Evolutionary conservation across 2,329 filamentous ascomycete species (phyloP).

Genomic region (Colletotrichum orchidophilum): DNA sequence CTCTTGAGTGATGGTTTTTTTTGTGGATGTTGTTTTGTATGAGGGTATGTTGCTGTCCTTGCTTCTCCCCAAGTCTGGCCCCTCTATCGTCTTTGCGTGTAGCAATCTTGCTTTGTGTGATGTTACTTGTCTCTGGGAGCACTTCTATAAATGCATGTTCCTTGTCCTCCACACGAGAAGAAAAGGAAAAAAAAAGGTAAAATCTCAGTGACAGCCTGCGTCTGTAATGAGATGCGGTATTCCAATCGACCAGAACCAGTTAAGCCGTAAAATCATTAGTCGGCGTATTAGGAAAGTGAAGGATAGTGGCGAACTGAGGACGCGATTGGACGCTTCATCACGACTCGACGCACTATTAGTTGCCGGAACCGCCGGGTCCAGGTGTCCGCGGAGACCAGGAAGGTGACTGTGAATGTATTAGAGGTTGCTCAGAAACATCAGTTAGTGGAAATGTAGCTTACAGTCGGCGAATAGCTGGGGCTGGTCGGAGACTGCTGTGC

Average conservation of each 20-base stretch:
- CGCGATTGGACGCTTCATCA: conserved; percentile 11
- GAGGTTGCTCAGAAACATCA: conserved; percentile 6
- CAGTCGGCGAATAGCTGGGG: conserved; percentile 76
- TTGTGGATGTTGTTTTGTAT: conserved; percentile 1
- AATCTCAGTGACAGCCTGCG: conserved; percentile 35
- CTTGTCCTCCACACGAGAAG: conserved; percentile 10
- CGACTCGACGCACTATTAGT: conserved; percentile 45
- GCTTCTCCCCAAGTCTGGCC: conserved; percentile 2
- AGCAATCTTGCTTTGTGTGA: conserved; percentile 26
- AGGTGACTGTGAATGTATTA: conserved; percentile 53
- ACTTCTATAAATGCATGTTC: conserved; percentile 34
- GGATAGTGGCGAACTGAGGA: conserved; percentile 21
- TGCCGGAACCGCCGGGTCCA: conserved; percentile 53
- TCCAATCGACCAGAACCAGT: conserved; percentile 29
- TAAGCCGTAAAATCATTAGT: conserved; percentile 47
- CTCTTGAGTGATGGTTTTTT: conserved; percentile 15
- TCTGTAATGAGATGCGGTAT: conserved; percentile 32
- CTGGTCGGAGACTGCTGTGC: conserved; percentile 71
- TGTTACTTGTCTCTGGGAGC: conserved; percentile 18
- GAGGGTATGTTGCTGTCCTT: conserved; percentile 1
- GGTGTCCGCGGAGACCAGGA: conserved; percentile 57
- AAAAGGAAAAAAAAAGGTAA: conserved; percentile 6
- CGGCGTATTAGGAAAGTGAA: conserved; percentile 45
- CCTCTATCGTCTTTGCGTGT: conserved; percentile 19
- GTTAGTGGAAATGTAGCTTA: conserved; percentile 40